phyloP scores from a whole-genome alignment of 2,329 filamentous ascomycete genomes.

The Ramichloridium luteum region DNA sequence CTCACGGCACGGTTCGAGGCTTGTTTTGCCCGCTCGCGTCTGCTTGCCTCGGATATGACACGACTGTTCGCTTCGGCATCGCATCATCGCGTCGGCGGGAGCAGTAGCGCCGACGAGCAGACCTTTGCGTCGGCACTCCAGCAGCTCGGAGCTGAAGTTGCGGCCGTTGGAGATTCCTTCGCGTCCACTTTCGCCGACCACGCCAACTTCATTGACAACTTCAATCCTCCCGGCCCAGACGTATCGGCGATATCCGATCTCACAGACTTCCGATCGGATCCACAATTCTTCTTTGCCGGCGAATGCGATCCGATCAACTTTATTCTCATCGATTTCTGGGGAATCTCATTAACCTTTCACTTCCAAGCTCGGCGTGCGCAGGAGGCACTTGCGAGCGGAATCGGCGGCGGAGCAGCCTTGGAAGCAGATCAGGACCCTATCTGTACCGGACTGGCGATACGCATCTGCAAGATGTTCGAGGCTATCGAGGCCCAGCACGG shows the following conservation, averaged over 20 bases:
- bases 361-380: slow-evolving; percentile 49
- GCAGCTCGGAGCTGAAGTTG: slow-evolving; percentile 39
- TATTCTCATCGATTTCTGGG: slow-evolving; percentile 63
- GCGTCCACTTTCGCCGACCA: slow-evolving; percentile 51
- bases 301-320: slow-evolving; percentile 65
- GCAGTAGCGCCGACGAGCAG: slow-evolving; percentile 51
- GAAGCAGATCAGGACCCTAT: background rate
- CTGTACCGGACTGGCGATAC: slow-evolving; percentile 48
- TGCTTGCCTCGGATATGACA: slow-evolving; percentile 71
- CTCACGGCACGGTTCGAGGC: slow-evolving; percentile 51
- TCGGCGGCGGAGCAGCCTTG: no score
- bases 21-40: slow-evolving; percentile 51
- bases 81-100: slow-evolving; percentile 29
- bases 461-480: slow-evolving; percentile 68
- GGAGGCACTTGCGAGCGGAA: no score
- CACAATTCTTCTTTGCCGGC: slow-evolving; percentile 56
- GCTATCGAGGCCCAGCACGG: slow-evolving; percentile 62
- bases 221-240: slow-evolving; percentile 39
- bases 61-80: slow-evolving; percentile 59
- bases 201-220: slow-evolving; percentile 51
- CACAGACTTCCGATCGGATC: slow-evolving; percentile 60
- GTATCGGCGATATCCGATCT: no score
- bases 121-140: slow-evolving; percentile 53
- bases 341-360: slow-evolving; percentile 67
- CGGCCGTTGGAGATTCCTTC: slow-evolving; percentile 33